Conservation (phyloP, 2,329 filamentous ascomycete genomes). For the Fusarium sp. region DNA sequence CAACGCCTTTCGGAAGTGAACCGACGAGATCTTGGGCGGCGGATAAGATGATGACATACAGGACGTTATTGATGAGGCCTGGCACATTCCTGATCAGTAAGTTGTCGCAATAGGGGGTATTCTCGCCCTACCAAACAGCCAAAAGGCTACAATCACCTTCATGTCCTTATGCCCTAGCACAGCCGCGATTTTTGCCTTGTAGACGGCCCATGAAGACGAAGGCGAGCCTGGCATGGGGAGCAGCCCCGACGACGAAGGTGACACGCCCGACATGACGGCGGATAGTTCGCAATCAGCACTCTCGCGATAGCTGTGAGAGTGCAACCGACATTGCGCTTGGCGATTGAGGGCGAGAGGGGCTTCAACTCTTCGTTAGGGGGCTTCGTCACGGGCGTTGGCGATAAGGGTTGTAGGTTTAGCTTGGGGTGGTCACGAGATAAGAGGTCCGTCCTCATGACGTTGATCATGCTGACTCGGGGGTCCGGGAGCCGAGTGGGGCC, state of each 20-base stretch:
- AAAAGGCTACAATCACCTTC: slow-evolving; percentile 84
- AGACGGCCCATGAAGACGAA: slow-evolving; percentile 79
- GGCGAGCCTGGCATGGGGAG: slow-evolving; percentile 70
- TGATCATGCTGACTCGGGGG: slow-evolving; percentile 32
- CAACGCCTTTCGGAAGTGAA: slow-evolving; percentile 89
- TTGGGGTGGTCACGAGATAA: slow-evolving; percentile 31
- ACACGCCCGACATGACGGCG: slow-evolving; percentile 50
- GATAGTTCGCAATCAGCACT: neutral
- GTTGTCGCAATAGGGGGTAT: accelerated
- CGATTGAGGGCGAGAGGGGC: neutral
- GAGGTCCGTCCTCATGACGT: slow-evolving; percentile 35
- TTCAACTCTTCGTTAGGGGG: neutral
- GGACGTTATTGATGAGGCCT: slow-evolving; percentile 88
- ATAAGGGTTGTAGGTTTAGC: slow-evolving; percentile 17
- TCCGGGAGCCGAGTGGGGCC: slow-evolving; percentile 12
- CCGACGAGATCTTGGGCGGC: slow-evolving; percentile 96
- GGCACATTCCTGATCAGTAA: slow-evolving; percentile 13
- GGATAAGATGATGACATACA: slow-evolving; percentile 97
- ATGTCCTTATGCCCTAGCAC: slow-evolving; percentile 76
- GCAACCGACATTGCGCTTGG: slow-evolving; percentile 21
- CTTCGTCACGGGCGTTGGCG: slow-evolving; percentile 3
- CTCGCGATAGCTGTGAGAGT: neutral
- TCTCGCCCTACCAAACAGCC: slow-evolving; percentile 83
- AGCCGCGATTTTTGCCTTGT: slow-evolving; percentile 72
- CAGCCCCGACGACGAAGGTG: slow-evolving; percentile 58